Evolutionary conservation across 306 rosid species (phyloP).

Genomic region (Malus fusca): DNA sequence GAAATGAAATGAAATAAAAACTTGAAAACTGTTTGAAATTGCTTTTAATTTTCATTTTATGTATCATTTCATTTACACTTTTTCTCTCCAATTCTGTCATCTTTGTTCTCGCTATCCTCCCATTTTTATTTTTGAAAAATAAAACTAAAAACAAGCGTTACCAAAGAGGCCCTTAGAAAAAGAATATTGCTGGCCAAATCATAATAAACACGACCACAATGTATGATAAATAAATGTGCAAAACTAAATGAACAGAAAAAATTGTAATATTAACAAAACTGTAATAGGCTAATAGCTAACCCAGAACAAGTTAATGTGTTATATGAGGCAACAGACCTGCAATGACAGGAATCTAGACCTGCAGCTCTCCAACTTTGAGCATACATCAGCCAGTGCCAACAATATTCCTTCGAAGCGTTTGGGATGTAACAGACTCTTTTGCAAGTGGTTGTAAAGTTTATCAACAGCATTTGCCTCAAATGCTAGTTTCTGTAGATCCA

Average conservation of each 20-base stretch:
- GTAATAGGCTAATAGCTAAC: background rate
- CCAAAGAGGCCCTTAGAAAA: background rate
- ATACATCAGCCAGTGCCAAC: conserved; percentile 71
- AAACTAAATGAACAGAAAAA: conserved; percentile 3
- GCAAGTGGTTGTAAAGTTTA: conserved; percentile 64
- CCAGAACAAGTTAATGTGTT: background rate
- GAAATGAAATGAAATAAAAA: no score
- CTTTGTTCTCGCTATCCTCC: no score
- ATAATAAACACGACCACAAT: background rate
- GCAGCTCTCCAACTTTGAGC: conserved; percentile 95
- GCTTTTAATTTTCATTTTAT: no score
- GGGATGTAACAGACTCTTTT: conserved; percentile 36
- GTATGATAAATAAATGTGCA: background rate
- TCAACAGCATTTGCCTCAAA: conserved; percentile 91
- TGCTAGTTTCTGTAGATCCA: conserved; percentile 84
- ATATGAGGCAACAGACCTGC: conserved; percentile 53
- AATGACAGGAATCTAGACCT: conserved; percentile 67
- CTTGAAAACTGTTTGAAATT: no score
- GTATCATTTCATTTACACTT: no score
- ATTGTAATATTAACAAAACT: background rate
- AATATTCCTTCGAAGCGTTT: conserved; percentile 77
- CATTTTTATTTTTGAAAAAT: background rate
- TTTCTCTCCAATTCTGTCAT: no score
- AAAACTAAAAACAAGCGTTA: background rate
- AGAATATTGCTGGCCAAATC: background rate